Conservation (phyloP, 495 filamentous ascomycete species). For the Aspergillus funiculosus region DNA sequence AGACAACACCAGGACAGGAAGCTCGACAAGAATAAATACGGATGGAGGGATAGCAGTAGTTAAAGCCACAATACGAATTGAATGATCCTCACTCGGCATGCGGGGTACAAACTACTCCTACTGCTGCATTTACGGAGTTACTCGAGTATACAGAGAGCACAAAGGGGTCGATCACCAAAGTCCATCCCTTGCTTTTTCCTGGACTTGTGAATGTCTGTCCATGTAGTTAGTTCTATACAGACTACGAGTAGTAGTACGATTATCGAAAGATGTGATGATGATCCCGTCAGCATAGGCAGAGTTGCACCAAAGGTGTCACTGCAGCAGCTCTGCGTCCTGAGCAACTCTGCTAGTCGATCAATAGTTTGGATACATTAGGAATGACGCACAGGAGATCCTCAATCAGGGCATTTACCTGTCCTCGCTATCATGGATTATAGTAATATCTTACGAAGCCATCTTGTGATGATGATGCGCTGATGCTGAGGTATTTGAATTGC, state of each 20-base stretch:
- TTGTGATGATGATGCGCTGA: constrained; percentile 8
- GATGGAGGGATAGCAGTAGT: no score
- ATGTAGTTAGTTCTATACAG: no score
- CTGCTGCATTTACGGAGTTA: no score
- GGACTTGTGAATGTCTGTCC: neutral
- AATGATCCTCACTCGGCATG: constrained; percentile 12
- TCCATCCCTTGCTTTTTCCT: constrained; percentile 4
- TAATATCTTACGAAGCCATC: no score
- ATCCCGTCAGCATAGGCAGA: neutral
- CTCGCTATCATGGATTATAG: no score
- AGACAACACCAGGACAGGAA: no score
- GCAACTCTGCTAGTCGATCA: constrained; percentile 3
- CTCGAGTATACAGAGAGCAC: no score
- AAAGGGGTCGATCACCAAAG: no score
- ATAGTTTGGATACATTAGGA: constrained; percentile 13
- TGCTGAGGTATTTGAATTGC: constrained; percentile 11
- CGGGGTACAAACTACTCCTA: constrained; percentile 10
- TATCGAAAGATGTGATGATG: neutral
- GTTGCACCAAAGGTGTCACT: constrained; percentile 11
- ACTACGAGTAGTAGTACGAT: no score
- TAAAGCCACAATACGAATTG: no score
- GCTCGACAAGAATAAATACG: no score
- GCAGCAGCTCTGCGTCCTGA: constrained; percentile 4
- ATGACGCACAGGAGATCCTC: constrained; percentile 15
- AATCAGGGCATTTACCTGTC: constrained; percentile 1